Percentiles rank a stretch among this genome's conserved stretches.
Evolutionary conservation across 1,139 yeast species (phyloP).

Genomic region (Saccharomyces hybrid): DNA sequence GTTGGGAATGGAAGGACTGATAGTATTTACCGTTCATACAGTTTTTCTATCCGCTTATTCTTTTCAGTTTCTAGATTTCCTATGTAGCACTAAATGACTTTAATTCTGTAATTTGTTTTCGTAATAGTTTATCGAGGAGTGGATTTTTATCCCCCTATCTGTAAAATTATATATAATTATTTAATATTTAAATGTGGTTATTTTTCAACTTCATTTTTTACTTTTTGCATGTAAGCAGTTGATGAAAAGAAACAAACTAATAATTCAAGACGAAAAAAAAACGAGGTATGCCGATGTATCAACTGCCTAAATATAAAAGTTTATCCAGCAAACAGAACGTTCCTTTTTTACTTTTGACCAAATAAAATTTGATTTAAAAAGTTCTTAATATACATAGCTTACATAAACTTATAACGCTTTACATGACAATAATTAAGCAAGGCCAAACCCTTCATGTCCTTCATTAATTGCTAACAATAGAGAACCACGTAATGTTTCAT

Average conservation of each 20-base stretch:
- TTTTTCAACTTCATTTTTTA: not conserved
- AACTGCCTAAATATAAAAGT: no score
- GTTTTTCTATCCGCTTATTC: not conserved
- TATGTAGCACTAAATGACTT: not conserved
- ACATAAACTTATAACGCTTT: not conserved
- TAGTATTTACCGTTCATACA: no score
- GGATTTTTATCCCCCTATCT: not conserved
- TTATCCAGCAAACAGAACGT: not conserved
- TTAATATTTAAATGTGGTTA: not conserved
- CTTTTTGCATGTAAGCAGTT: not conserved
- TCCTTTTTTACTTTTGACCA: not conserved
- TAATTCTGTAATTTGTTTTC: not conserved
- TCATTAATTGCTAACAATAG: slow-evolving; percentile 81
- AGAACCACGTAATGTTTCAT: slow-evolving; percentile 76
- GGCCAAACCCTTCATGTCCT: slow-evolving; percentile 94
- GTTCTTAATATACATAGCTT: not conserved
- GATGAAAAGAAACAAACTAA: no score
- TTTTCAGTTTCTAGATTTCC: not conserved
- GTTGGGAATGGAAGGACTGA: slow-evolving; percentile 64
- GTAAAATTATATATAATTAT: not conserved
- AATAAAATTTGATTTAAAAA: not conserved
- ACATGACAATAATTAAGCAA: slow-evolving; percentile 17
- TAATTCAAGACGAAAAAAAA: no score
- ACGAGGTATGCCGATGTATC: no score
- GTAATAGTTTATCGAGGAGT: not conserved